A percentile compares a stretch with the other conserved stretches of the same genome.
Evolutionary conservation across 305 asterid species (phyloP).

Genomic region (Lippia alba): DNA sequence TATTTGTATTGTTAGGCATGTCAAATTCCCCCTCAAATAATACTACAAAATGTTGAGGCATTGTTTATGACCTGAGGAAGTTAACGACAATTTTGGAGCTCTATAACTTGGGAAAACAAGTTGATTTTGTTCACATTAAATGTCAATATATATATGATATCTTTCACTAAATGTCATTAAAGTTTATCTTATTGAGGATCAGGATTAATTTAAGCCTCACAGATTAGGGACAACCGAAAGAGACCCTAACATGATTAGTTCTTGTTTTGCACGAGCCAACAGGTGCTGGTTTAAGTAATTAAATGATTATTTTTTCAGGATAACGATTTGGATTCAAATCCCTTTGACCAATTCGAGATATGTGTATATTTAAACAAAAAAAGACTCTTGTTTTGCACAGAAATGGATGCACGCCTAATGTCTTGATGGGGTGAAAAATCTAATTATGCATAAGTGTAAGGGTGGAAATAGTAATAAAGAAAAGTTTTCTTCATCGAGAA

Average conservation of each 20-base stretch:
- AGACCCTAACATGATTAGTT: too few relatives aligned
- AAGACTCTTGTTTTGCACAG: too few relatives aligned
- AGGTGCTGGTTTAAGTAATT: too few relatives aligned
- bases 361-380: too few relatives aligned
- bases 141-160: constrained; percentile 18
- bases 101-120: constrained; percentile 46
- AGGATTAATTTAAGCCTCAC: constrained; percentile 26
- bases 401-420: too few relatives aligned
- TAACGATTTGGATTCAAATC: too few relatives aligned
- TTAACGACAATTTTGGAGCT: constrained; percentile 36
- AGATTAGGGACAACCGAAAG: constrained; percentile 21
- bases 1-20: constrained; percentile 50
- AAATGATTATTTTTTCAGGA: too few relatives aligned
- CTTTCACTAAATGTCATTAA: constrained; percentile 5
- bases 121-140: constrained; percentile 32
- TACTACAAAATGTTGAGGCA: constrained; percentile 21
- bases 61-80: constrained; percentile 26
- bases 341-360: too few relatives aligned
- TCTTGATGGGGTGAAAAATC: constrained; percentile 6
- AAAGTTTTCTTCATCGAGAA: not conserved
- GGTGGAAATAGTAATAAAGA: not conserved
- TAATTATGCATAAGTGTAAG: not conserved
- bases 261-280: too few relatives aligned
- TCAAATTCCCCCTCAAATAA: constrained; percentile 16
- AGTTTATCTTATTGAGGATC: not conserved